phyloP scores from a whole-genome alignment of 495 filamentous ascomycete species.

The Lepidopterella palustris region DNA sequence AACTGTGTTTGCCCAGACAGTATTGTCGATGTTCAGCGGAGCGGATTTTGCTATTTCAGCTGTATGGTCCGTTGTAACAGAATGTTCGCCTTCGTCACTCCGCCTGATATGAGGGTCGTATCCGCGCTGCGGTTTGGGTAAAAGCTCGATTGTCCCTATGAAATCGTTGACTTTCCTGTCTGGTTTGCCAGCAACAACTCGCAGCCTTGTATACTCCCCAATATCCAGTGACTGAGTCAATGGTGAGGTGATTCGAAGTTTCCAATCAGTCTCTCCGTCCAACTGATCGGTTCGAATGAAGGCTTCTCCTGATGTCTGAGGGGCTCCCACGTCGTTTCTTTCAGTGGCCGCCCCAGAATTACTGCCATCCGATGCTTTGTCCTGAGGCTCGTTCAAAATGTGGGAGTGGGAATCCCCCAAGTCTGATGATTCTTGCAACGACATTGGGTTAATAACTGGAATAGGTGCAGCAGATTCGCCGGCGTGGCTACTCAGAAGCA shows the following conservation, averaged over 20 bases:
- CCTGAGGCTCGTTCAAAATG: neutral
- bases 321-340: neutral
- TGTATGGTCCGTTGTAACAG: neutral
- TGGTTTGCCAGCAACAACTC: slow-evolving; percentile 77
- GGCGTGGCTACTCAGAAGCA: slow-evolving; percentile 79
- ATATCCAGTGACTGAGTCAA: slow-evolving; percentile 68
- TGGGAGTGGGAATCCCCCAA: neutral
- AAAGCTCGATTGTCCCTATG: slow-evolving; percentile 69
- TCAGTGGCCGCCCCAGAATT: too few relatives aligned
- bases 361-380: neutral
- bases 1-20: slow-evolving; percentile 97
- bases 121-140: slow-evolving; percentile 29
- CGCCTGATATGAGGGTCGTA: slow-evolving; percentile 27
- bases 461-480: slow-evolving; percentile 47
- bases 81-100: slow-evolving; percentile 5
- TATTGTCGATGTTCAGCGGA: slow-evolving; percentile 90
- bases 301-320: slow-evolving; percentile 62
- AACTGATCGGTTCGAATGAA: slow-evolving; percentile 98
- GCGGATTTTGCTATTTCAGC: slow-evolving; percentile 43
- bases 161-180: slow-evolving; percentile 93
- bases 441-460: slow-evolving; percentile 6
- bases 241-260: slow-evolving; percentile 78
- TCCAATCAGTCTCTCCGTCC: slow-evolving; percentile 99
- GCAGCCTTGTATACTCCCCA: slow-evolving; percentile 63
- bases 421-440: neutral